Evolutionary conservation across 2,329 filamentous ascomycete species (phyloP).

Genomic region (Aspergillus vadensis): DNA sequence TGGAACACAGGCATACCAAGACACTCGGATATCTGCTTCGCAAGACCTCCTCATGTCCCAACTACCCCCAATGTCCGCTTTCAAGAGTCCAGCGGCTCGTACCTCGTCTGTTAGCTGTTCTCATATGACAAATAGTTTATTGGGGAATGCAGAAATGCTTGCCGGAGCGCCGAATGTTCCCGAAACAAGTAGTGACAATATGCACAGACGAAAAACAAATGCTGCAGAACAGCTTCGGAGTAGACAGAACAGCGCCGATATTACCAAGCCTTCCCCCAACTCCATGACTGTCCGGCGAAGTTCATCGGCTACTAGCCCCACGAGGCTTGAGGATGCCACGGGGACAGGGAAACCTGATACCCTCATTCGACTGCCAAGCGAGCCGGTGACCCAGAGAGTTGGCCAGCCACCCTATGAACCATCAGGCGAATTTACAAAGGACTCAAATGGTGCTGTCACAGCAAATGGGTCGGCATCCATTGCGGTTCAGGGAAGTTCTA

Average conservation of each 20-base stretch:
- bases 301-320: background rate
- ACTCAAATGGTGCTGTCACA: background rate
- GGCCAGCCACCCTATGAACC: no score
- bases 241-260: background rate
- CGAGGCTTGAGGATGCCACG: background rate
- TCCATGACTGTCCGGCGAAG: background rate
- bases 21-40: conserved; percentile 7
- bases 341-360: background rate
- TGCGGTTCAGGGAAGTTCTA: background rate
- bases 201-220: background rate
- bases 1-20: conserved; percentile 20
- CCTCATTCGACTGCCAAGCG: background rate
- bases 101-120: background rate
- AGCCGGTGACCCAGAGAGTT: no score
- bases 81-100: background rate
- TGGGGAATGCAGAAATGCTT: conserved; percentile 8
- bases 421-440: background rate
- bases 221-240: background rate
- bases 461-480: background rate
- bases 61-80: conserved; percentile 10
- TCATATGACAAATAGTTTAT: conserved; percentile 4
- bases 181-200: background rate
- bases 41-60: conserved; percentile 29
- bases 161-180: background rate
- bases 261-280: background rate